Evolutionary conservation across 768 basidiomycete genomes (phyloP).

Genomic region (Xerocomus brunneocitrinus): DNA sequence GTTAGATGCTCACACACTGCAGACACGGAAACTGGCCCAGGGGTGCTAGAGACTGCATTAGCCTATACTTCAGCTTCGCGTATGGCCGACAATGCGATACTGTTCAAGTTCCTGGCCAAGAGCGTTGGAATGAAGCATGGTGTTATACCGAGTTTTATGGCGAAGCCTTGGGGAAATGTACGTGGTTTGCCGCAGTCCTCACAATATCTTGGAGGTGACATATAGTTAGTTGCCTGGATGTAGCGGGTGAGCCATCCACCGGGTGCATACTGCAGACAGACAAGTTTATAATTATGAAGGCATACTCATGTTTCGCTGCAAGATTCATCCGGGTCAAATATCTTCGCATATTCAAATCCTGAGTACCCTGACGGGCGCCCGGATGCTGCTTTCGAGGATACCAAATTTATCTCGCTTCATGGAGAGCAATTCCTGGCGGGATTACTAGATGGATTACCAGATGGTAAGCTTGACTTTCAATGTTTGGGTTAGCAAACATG

Average conservation of each 20-base stretch:
- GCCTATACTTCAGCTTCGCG: slow-evolving; percentile 74
- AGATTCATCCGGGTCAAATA: slow-evolving; percentile 61
- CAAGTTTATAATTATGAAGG: slow-evolving; percentile 32
- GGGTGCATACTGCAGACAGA: slow-evolving; percentile 9
- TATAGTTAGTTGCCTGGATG: slow-evolving; percentile 79
- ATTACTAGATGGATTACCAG: slow-evolving; percentile 81
- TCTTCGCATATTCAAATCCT: slow-evolving; percentile 68
- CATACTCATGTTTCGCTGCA: slow-evolving; percentile 91
- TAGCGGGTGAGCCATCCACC: slow-evolving; percentile 60
- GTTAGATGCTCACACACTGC: background rate
- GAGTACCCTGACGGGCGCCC: slow-evolving; percentile 61
- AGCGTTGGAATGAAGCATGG: slow-evolving; percentile 86
- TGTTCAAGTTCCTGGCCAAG: slow-evolving; percentile 93
- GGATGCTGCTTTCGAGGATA: slow-evolving; percentile 74
- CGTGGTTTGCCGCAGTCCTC: slow-evolving; percentile 24
- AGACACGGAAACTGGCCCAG: slow-evolving; percentile 94
- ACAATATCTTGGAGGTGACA: slow-evolving; percentile 4
- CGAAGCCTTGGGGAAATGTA: slow-evolving; percentile 93
- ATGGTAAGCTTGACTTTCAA: slow-evolving; percentile 48
- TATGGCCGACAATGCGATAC: slow-evolving; percentile 87
- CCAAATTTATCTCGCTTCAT: slow-evolving; percentile 74
- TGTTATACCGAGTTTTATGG: slow-evolving; percentile 96
- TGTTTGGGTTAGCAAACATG: background rate
- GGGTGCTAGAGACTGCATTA: slow-evolving; percentile 82
- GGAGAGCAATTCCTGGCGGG: slow-evolving; percentile 96